Evolutionary conservation across 345 rosid species (phyloP).

Genomic region (Moringa oleifera): DNA sequence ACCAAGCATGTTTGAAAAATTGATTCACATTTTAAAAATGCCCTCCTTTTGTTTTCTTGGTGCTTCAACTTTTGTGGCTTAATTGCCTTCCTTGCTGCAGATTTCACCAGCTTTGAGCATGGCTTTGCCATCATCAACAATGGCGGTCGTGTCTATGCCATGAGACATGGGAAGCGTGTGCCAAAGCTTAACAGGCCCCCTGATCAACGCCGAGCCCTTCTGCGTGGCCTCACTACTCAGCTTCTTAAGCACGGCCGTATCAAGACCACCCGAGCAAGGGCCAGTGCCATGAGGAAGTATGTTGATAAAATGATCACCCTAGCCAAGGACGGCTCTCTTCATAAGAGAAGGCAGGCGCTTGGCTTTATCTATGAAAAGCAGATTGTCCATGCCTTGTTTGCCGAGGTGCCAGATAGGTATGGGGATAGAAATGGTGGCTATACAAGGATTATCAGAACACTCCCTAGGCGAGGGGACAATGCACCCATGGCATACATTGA

Average conservation of each 20-base stretch:
- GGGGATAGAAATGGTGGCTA: slow-evolving; percentile 95
- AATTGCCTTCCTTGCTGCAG: slow-evolving; percentile 26
- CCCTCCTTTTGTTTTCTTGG: slow-evolving; percentile 7
- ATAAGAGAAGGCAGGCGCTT: slow-evolving; percentile 83
- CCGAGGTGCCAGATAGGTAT: slow-evolving; percentile 77
- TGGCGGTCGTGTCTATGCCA: slow-evolving; percentile 61
- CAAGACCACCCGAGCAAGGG: slow-evolving; percentile 84
- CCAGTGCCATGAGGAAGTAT: slow-evolving; percentile 81
- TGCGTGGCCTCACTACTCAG: slow-evolving; percentile 91
- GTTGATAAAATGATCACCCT: slow-evolving; percentile 92
- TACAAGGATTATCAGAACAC: slow-evolving; percentile 84
- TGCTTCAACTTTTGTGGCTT: not conserved
- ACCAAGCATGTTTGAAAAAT: no score
- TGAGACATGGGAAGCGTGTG: slow-evolving; percentile 83
- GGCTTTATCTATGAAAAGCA: slow-evolving; percentile 90
- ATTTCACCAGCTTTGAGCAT: slow-evolving; percentile 33
- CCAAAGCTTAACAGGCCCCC: slow-evolving; percentile 95
- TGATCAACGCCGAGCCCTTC: slow-evolving; percentile 76
- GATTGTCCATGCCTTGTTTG: slow-evolving; percentile 84
- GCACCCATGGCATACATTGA: slow-evolving; percentile 98
- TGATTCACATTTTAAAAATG: no score
- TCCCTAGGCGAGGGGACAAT: slow-evolving; percentile 95
- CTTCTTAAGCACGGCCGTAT: slow-evolving; percentile 84
- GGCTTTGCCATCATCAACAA: slow-evolving; percentile 42
- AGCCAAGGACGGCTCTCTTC: slow-evolving; percentile 86